A percentile compares a stretch with the other conserved stretches of the same genome.
phyloP scores from a whole-genome alignment of 495 filamentous ascomycete species.

The Penicillium paradoxum region DNA sequence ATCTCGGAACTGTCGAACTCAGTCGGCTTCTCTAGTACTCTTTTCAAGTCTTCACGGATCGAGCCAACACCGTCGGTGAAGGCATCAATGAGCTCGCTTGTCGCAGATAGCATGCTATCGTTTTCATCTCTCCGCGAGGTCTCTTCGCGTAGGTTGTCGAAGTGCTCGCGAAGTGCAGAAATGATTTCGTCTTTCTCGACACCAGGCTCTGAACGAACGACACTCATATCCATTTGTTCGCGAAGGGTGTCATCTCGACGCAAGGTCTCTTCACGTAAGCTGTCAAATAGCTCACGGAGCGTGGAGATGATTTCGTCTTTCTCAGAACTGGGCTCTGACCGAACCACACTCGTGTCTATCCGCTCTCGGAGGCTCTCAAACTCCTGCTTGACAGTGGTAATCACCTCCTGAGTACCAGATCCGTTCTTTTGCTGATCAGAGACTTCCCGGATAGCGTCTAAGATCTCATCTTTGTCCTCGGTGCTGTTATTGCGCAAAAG shows the following conservation, averaged over 20 bases:
- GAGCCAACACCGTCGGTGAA: slow-evolving; percentile 76
- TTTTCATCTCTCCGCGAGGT: slow-evolving; percentile 50
- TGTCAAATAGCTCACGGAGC: slow-evolving; percentile 64
- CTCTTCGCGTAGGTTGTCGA: slow-evolving; percentile 65
- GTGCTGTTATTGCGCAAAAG: slow-evolving; percentile 55
- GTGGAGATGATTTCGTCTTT: slow-evolving; percentile 60
- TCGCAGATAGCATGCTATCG: slow-evolving; percentile 55
- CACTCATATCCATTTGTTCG: slow-evolving; percentile 46
- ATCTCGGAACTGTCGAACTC: slow-evolving; percentile 83
- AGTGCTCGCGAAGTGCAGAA: slow-evolving; percentile 63
- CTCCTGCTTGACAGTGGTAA: slow-evolving; percentile 59
- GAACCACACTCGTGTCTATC: slow-evolving; percentile 38
- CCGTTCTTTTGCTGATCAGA: slow-evolving; percentile 22
- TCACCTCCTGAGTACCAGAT: slow-evolving; percentile 19
- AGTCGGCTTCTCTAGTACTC: slow-evolving; percentile 68
- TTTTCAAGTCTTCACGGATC: slow-evolving; percentile 70
- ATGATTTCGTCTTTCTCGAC: slow-evolving; percentile 52
- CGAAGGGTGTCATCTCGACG: slow-evolving; percentile 52
- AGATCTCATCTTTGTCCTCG: slow-evolving; percentile 55
- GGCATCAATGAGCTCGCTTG: slow-evolving; percentile 73
- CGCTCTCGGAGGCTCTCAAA: slow-evolving; percentile 69
- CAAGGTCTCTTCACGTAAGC: slow-evolving; percentile 61
- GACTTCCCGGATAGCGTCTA: slow-evolving; percentile 56
- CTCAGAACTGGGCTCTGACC: slow-evolving; percentile 21
- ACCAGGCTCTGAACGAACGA: slow-evolving; percentile 30